Evolutionary conservation across 768 basidiomycete species (phyloP).

Genomic region (Leccinum olivaceopallidum): DNA sequence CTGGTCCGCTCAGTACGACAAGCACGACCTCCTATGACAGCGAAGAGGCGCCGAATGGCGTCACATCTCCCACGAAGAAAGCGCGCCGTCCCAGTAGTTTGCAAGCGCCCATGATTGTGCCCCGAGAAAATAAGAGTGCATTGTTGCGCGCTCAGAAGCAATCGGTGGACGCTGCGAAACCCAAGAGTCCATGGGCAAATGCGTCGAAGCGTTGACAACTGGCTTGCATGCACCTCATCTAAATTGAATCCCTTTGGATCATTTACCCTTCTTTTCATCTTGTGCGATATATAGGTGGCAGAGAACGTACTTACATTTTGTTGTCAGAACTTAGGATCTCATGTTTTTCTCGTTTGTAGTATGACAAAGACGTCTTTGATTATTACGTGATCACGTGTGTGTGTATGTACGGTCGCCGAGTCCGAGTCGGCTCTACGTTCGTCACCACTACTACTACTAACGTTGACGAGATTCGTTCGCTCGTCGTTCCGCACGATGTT

Average conservation of each 20-base stretch:
- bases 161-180: slow-evolving; percentile 36
- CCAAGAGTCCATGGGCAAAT: slow-evolving; percentile 35
- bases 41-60: slow-evolving; percentile 20
- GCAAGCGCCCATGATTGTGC: slow-evolving; percentile 59
- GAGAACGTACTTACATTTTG: slow-evolving; percentile 6
- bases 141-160: slow-evolving; percentile 68
- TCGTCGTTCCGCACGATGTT: slow-evolving; percentile 27
- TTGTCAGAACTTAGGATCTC: background rate
- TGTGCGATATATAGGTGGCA: slow-evolving; percentile 21
- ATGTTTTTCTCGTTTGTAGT: too few relatives aligned
- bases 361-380: background rate
- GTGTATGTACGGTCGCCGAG: background rate
- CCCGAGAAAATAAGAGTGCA: slow-evolving; percentile 75
- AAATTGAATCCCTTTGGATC: slow-evolving; percentile 12
- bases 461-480: slow-evolving; percentile 9
- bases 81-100: slow-evolving; percentile 57
- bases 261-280: slow-evolving; percentile 11
- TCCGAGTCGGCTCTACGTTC: background rate
- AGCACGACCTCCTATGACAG: slow-evolving; percentile 26
- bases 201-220: slow-evolving; percentile 27
- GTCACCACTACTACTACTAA: slow-evolving; percentile 1
- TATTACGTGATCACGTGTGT: slow-evolving; percentile 15
- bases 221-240: background rate
- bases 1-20: slow-evolving; percentile 31
- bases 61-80: slow-evolving; percentile 29